A percentile compares a stretch with the other conserved stretches of the same genome.
Evolutionary conservation across 441 rosid genomes (phyloP).

Genomic region (Adansonia gregorii): DNA sequence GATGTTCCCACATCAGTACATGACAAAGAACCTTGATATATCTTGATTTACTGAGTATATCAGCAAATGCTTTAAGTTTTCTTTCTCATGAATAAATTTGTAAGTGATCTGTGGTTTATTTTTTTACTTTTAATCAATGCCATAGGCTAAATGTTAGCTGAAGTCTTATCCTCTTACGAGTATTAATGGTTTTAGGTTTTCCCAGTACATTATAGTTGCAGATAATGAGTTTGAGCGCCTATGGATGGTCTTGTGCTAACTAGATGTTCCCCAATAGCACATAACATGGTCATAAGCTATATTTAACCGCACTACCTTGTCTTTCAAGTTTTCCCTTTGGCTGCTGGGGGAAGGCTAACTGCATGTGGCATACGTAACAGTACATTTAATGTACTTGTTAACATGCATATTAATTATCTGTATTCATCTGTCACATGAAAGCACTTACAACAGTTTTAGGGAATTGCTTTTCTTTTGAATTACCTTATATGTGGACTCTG

Average conservation of each 20-base stretch:
- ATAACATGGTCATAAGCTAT: slow-evolving; percentile 33
- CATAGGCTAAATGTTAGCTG: neutral
- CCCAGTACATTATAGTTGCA: neutral
- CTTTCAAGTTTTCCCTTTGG: slow-evolving; percentile 36
- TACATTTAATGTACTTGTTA: neutral
- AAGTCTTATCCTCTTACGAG: neutral
- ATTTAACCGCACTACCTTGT: slow-evolving; percentile 24
- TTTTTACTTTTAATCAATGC: neutral
- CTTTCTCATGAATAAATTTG: neutral
- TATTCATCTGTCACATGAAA: neutral
- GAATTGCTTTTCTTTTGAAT: neutral
- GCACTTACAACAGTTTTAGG: neutral
- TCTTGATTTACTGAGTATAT: neutral
- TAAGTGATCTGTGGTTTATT: no score
- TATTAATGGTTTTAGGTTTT: neutral
- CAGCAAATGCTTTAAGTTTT: neutral
- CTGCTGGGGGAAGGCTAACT: slow-evolving; percentile 35
- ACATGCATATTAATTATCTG: neutral
- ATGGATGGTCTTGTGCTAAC: slow-evolving; percentile 33
- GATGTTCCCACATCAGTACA: neutral
- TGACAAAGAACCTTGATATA: neutral
- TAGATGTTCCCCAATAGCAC: slow-evolving; percentile 25
- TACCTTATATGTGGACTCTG: neutral
- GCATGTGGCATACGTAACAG: slow-evolving; percentile 31
- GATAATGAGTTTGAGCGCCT: slow-evolving; percentile 25